Base-by-base conservation (phyloP, 2,329 filamentous ascomycete species). In the Drechslerella stenobrocha region DNA sequence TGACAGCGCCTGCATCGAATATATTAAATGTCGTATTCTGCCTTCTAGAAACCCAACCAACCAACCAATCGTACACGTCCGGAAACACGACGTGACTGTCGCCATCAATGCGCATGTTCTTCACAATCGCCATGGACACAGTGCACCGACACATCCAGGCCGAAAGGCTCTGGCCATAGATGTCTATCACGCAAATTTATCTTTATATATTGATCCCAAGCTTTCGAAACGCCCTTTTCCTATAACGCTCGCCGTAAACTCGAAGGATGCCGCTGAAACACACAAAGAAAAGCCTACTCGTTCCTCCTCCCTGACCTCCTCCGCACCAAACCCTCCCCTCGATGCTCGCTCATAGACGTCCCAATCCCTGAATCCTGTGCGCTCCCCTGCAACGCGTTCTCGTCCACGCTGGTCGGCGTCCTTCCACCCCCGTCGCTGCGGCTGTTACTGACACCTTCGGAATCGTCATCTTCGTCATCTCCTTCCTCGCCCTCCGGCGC, bases 281-380 rank as follows among this genome's bases (percentile, higher is more conserved):
- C 34, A 37, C 4, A 37, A 37, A 48, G 26, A 20, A 22, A n/a
- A 26, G 28, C 15, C 45, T 67, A 66, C 3, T 61, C 64, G 50
- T 61, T 48, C 40, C 40, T 44, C 32, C 58, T 63, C 40, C 57
- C 51, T 15, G 64, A 63, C 37, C 64, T 40, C 35, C 57, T 55
- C 47, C 64, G 61, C 22, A 57, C 46, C 2, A 69, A n/a, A 13
- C 56, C 58, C 20, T 59, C 64, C 4, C 46, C 48, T 8, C 57
- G 37, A 47, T 58, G 46, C 35, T 69, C 64, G 46, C 64, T 69
- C 64, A 61, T 48, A 7, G 64, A 69, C 18, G 57, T 69, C 18
- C 64, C 64, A 9, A 69, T 63, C 40, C 64, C 64, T 23, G 64
- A 69, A 63, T 69, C 64, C 40, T 61, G 56, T 7, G 64, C 57